Evolutionary conservation across 2,329 filamentous ascomycete genomes (phyloP), one percentile per base, ranked within the genome.

Genomic region (Paradendryphiella salina): DNA sequence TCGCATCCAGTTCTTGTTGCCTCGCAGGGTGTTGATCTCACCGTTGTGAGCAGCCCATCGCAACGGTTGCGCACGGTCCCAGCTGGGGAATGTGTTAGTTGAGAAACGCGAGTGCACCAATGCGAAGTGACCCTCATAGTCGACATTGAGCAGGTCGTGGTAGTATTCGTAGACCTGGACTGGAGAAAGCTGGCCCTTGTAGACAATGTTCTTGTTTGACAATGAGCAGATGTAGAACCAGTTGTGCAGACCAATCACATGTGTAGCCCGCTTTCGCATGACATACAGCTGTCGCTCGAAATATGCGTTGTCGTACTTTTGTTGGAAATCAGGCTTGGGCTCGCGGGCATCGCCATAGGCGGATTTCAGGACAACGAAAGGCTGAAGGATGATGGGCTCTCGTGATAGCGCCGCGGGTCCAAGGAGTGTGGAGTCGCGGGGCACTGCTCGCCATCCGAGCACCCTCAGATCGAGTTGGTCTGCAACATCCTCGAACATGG

Each of bases 1-100:
- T 64, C 92, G 88, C 93, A 97, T 97, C 93, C 93, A 97, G 78
- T 97, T 97, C 82, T 97, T 97, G 80, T 97, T 97, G 55, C 93
- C 93, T 72, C 93, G 88, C 56, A 97, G 80, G 1, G 93, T 97
- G 76, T 97, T 97, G 73, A 97, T 97, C 78, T 97, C 93, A 81
- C 93, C 93, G 74, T 97, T 97, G 80, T 97, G 93, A 67, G 93
- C 93, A 60, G 92, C 92, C 93, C 93, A 97, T 76, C 93, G 85
- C 59, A 97, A 79, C 57, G 93, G 93, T 79, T 97, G 93, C 55
- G 93, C 94, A 78, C 93, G 89, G 76, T 97, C 94, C 93, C 93
- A 97, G 1, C 91, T 96, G 15, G 93, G 93, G 77, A 97, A 97
- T 44, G 93, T 97, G 80, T 97, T 97, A 54, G 93, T 97, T 23